Conservation (phyloP, 2,329 filamentous ascomycete species). For the Diplodia sapinea region DNA sequence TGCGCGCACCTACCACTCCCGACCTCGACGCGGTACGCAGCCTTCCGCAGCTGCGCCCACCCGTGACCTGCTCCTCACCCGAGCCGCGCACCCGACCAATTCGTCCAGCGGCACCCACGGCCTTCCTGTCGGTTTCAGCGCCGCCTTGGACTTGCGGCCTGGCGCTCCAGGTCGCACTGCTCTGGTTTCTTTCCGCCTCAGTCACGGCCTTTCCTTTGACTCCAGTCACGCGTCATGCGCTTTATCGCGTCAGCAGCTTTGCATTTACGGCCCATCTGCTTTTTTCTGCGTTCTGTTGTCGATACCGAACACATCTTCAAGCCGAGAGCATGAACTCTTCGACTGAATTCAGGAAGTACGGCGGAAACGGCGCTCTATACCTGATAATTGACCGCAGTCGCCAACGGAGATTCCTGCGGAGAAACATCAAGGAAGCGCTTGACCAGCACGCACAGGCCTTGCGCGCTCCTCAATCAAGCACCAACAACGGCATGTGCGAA, state of each 20-base stretch:
- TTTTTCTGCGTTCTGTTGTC: constrained; percentile 1
- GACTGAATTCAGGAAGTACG: constrained; percentile 33
- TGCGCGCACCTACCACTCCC: constrained; percentile 25
- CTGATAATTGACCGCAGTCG: constrained; percentile 37
- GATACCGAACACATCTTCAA: background rate
- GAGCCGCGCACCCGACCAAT: constrained; percentile 7
- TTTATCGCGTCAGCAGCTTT: constrained; percentile 6
- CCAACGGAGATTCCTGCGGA: constrained; percentile 38
- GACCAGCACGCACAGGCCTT: constrained; percentile 35
- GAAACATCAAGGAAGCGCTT: constrained; percentile 38
- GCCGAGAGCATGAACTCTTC: constrained; percentile 39
- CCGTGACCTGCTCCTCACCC: constrained; percentile 14
- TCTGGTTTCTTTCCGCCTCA: background rate
- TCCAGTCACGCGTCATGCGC: constrained; percentile 26
- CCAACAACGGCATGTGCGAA: constrained; percentile 1
- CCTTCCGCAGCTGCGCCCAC: constrained; percentile 13
- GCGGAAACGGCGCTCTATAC: constrained; percentile 40
- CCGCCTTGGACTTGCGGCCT: background rate
- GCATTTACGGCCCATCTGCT: background rate
- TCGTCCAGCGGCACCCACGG: background rate
- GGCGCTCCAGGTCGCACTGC: background rate
- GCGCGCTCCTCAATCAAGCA: constrained; percentile 5
- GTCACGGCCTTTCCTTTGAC: background rate
- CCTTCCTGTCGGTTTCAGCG: background rate
- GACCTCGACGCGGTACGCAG: constrained; percentile 14